Percentiles rank a stretch among this genome's conserved stretches.
Evolutionary conservation across 768 basidiomycete genomes (phyloP).

Genomic region (Jaapia argillacea): DNA sequence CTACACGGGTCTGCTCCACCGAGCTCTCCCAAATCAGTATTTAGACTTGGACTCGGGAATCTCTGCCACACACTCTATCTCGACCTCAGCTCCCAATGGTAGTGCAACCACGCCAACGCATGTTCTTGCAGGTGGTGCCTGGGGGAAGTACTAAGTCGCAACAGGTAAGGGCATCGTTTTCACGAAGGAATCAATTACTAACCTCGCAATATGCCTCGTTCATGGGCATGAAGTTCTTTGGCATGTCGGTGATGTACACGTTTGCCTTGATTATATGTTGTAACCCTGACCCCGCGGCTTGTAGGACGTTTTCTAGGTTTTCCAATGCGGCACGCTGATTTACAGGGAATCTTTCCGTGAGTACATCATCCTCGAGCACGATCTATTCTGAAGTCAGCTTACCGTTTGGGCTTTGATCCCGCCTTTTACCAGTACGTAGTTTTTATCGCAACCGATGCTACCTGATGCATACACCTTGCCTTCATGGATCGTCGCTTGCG

Average conservation of each 20-base stretch:
- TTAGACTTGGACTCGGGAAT: no score
- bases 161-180: neutral
- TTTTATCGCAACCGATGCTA: neutral
- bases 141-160: constrained; percentile 37
- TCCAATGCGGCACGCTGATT: constrained; percentile 24
- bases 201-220: constrained; percentile 29
- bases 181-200: neutral
- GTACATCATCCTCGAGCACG: neutral
- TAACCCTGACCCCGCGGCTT: constrained; percentile 26
- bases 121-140: constrained; percentile 43
- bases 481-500: neutral
- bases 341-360: neutral
- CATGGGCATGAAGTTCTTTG: constrained; percentile 26
- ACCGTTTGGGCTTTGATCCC: neutral
- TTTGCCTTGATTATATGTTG: constrained; percentile 30
- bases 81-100: constrained; percentile 43
- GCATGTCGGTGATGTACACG: constrained; percentile 26
- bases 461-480: neutral
- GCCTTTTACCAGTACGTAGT: neutral
- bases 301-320: constrained; percentile 27
- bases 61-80: constrained; percentile 54
- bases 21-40: no score
- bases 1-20: no score
- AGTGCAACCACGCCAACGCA: constrained; percentile 46
- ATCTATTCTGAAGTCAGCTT: neutral